Percentiles rank a stretch among this genome's conserved stretches.
Evolutionary conservation across 73 alveolate genomes (phyloP).

Genomic region (Tetrahymena malaccensis): DNA sequence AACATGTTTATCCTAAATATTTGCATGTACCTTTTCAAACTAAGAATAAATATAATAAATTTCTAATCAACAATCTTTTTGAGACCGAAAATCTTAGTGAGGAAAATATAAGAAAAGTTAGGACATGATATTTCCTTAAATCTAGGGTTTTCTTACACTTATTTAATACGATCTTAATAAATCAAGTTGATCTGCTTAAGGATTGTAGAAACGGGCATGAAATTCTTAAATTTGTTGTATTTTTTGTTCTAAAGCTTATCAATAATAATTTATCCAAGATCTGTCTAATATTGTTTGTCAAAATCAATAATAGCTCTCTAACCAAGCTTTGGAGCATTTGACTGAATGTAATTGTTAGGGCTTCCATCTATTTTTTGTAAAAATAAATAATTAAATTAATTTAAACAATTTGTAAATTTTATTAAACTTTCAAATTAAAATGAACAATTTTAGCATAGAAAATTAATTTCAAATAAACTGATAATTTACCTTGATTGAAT

Average conservation of each 20-base stretch:
- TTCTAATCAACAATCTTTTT: slow-evolving; percentile 37
- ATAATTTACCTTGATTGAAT: background rate
- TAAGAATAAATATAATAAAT: slow-evolving; percentile 14
- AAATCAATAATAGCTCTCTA: background rate
- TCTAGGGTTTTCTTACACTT: background rate
- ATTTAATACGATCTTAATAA: background rate
- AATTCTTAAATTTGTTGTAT: background rate
- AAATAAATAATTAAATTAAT: too few relatives aligned
- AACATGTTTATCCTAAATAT: slow-evolving; percentile 15
- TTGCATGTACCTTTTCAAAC: slow-evolving; percentile 25
- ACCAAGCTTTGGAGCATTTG: background rate
- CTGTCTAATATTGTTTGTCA: background rate
- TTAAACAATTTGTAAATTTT: too few relatives aligned
- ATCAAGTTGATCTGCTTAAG: background rate
- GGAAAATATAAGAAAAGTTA: background rate
- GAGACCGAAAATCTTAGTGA: slow-evolving; percentile 15
- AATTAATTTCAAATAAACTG: too few relatives aligned
- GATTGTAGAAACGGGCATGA: background rate
- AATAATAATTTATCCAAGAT: background rate
- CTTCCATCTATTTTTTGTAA: background rate
- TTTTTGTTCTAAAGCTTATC: background rate
- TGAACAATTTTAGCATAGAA: too few relatives aligned
- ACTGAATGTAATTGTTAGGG: background rate
- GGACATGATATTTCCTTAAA: background rate
- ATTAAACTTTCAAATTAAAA: too few relatives aligned